Evolutionary conservation across 78 protist genomes (phyloP), one percentile per base, ranked within the genome.

Genomic region (Dictyostelium intermedium): DNA sequence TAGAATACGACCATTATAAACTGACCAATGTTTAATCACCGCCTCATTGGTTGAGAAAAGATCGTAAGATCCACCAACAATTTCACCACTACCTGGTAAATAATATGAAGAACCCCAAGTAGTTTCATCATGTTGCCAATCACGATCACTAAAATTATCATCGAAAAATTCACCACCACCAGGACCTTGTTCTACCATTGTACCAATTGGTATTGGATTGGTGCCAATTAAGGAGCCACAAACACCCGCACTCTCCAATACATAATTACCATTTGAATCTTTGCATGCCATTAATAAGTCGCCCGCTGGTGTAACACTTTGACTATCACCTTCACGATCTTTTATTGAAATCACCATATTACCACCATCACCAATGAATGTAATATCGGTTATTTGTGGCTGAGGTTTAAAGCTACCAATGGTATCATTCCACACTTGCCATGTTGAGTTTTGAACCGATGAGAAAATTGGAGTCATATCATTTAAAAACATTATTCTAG

Each of bases 81-180:
- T 34, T 53, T 85, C 91, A 53, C 66, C 61, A 6, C 76, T n/a
- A 23, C 91, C 91, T 14, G 91, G 84, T 30, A 85, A 56, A 85
- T 85, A 43, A 14, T 27, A 69, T 0, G 69, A 27, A 13, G 81
- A 16, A n/a, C 91, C 83, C 82, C 82, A 85, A 2, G 34, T 7
- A 9, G 91, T 85, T 37, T 85, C 91, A 37, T 85, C 91, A 56
- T 85, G 91, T 74, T n/a, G 56, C 91, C 91, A 85, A 32, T 32
- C 60, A 18, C n/a, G 16, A 73, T 37, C 20, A 3, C 70, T 18
- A 25, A 85, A 85, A 35, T 85, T 85, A 37, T 85, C 91, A 37
- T 85, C 74, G 23, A 74, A 85, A 43, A 85, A 85, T 61, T 85
- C 91, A 74, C 91, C 91, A 3, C 34, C 34, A 16, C 91, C 91